Evolutionary conservation across 805 yeast species (phyloP).

Genomic region (Hyphopichia homilentoma): DNA sequence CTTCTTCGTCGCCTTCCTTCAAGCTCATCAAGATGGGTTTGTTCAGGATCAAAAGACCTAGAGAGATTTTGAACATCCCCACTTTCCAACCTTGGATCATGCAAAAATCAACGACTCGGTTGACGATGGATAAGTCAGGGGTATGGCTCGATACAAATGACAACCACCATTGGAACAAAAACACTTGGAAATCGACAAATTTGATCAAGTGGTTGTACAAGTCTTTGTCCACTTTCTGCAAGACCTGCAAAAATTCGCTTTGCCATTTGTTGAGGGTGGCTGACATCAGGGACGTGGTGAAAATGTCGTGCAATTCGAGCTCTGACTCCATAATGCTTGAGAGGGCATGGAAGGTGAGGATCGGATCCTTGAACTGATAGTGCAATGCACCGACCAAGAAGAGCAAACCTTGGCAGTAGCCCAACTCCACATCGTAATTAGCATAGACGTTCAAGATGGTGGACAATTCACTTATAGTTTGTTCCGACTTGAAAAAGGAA

Average conservation of each 20-base stretch:
- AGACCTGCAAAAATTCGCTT: slow-evolving; percentile 45
- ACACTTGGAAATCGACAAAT: slow-evolving; percentile 42
- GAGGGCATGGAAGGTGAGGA: slow-evolving; percentile 48
- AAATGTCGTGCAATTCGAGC: slow-evolving; percentile 45
- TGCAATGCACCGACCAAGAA: slow-evolving; percentile 59
- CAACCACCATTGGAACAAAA: slow-evolving; percentile 64
- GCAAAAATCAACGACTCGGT: slow-evolving; percentile 49
- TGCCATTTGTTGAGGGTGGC: slow-evolving; percentile 51
- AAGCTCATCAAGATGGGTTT: slow-evolving; percentile 39
- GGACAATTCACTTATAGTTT: slow-evolving; percentile 46
- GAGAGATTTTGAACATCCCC: slow-evolving; percentile 50
- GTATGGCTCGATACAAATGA: slow-evolving; percentile 57
- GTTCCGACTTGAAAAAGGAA: slow-evolving; percentile 40
- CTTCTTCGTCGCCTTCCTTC: slow-evolving; percentile 36
- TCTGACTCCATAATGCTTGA: slow-evolving; percentile 59
- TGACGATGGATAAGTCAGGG: slow-evolving; percentile 48
- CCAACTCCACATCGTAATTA: slow-evolving; percentile 61
- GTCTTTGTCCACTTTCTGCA: slow-evolving; percentile 36
- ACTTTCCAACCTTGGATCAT: slow-evolving; percentile 52
- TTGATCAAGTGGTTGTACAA: slow-evolving; percentile 41
- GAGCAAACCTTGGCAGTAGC: slow-evolving; percentile 66
- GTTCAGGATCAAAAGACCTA: slow-evolving; percentile 50
- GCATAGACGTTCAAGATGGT: slow-evolving; percentile 59
- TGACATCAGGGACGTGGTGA: slow-evolving; percentile 49
- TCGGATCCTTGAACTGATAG: slow-evolving; percentile 30